phyloP scores from a whole-genome alignment of 2,329 filamentous ascomycete genomes.

The Botrytis galanthina region DNA sequence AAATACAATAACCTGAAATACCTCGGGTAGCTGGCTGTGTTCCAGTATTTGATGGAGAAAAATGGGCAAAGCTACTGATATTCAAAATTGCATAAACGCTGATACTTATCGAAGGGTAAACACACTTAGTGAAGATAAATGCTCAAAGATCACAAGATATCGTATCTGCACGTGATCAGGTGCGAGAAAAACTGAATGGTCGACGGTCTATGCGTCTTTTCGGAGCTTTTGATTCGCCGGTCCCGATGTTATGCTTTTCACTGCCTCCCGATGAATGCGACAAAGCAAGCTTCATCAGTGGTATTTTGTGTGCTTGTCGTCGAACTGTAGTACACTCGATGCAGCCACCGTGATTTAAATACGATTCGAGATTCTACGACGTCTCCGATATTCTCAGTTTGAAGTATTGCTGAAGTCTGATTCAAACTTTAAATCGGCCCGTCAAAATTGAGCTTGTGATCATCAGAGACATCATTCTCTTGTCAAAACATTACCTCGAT shows the following conservation, averaged over 20 bases:
- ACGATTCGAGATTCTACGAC: neutral
- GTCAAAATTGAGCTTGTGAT: constrained; percentile 13
- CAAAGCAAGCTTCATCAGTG: neutral
- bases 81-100: too few relatives aligned
- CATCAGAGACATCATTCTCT: constrained; percentile 1
- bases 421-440: constrained; percentile 1
- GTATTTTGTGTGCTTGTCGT: neutral
- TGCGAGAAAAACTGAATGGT: neutral
- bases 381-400: neutral
- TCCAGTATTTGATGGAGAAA: neutral
- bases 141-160: neutral
- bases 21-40: neutral
- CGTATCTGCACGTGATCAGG: neutral
- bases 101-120: neutral
- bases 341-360: neutral
- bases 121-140: neutral
- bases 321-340: neutral
- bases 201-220: neutral
- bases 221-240: neutral
- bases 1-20: neutral
- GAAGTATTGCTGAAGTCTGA: neutral
- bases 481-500: neutral
- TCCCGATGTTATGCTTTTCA: neutral
- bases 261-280: neutral
- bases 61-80: neutral